Base-by-base conservation (phyloP, 768 basidiomycete species). In the Panellus pusillus region DNA sequence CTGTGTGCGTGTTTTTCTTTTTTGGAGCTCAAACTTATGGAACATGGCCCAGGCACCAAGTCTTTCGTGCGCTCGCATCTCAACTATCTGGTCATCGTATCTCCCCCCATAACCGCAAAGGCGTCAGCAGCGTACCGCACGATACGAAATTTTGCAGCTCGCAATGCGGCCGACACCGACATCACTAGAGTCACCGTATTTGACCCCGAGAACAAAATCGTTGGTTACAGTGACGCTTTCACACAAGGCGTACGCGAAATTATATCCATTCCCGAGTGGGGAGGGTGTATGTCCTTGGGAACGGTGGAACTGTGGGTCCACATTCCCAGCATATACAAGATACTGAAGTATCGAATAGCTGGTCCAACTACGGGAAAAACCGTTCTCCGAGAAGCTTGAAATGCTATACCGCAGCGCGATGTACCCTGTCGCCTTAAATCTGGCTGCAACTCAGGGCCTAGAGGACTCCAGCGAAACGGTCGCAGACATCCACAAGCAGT, bases 1-100 rank as follows among this genome's bases (percentile, higher is more conserved):
- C 24, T 20, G 36, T 37, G 36, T 40, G 31, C 36, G 13, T 31
- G 28, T 41, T 52, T 57, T 47, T 24, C 24, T 24, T 3, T 2
- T 3, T 24, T 24, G 24, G 24, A 24, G 32, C 32, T 11, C 32
- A 9, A 35, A 14, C 2, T 35, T 7, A 35, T 28, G 19, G 20
- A 42, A 11, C 17, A 15, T 12, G 17, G 37, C 27, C 18, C 62
- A 91, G 87, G 88, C 6, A 77, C 79, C 48, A 95, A 95, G 72
- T 83, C 83, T 0, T 85, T 84, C n/a, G 77, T 95, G 19, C 77
- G 88, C 51, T 81, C 83, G 0, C 88, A 87, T 64, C 69, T 79
- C n/a, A 91, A 89, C 63, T 96, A 96, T 63, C 80, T 97, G 44
- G 82, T 96, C 58, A 89, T 97, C 52, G 83, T 96, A 7, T 92